Percentiles rank a stretch among this genome's conserved stretches.
phyloP scores from a whole-genome alignment of 148 eudicot species.

The Rhododendron ferrugineum region DNA sequence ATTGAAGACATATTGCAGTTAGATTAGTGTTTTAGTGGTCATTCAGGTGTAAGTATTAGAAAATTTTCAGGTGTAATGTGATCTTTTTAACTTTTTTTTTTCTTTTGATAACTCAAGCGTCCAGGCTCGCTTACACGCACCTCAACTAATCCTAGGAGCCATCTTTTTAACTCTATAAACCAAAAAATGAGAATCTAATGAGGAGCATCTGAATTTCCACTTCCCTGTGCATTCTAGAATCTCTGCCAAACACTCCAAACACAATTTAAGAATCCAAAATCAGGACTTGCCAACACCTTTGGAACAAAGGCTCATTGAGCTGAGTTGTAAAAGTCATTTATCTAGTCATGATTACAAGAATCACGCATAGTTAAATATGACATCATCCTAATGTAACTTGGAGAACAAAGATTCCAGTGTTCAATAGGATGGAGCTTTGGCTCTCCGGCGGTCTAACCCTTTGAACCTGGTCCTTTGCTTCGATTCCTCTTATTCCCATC shows the following conservation, averaged over 20 bases:
- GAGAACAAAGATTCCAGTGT: background rate
- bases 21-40: background rate
- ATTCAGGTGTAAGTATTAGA: too few relatives aligned
- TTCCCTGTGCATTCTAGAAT: background rate
- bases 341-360: background rate
- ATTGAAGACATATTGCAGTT: background rate
- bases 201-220: background rate
- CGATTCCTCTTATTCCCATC: background rate
- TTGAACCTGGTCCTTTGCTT: background rate
- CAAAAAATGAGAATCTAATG: background rate
- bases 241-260: background rate
- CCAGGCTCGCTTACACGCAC: too few relatives aligned
- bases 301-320: background rate
- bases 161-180: background rate
- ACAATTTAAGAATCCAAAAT: background rate
- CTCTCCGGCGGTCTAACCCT: background rate
- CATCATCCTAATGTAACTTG: background rate
- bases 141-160: too few relatives aligned
- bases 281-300: background rate
- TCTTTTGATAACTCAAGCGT: too few relatives aligned
- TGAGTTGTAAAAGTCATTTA: background rate
- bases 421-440: background rate
- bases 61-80: background rate
- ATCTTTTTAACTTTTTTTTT: background rate
- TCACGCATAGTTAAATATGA: background rate